phyloP scores from a whole-genome alignment of 352 stramenopile species.

The Phytophthora pseudosyringae region DNA sequence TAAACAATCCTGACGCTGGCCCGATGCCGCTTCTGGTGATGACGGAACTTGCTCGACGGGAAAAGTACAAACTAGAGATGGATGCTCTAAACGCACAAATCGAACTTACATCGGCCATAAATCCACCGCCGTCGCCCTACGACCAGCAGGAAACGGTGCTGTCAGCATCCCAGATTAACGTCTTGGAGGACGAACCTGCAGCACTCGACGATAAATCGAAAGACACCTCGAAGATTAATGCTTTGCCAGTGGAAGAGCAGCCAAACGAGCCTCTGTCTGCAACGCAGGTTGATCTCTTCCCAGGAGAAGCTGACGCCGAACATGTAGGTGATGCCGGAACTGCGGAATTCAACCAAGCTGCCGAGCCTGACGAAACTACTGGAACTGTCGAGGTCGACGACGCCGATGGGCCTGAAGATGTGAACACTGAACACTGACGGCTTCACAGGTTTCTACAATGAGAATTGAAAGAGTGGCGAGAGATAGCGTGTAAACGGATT shows the following conservation, averaged over 20 bases:
- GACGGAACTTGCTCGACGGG: slow-evolving; percentile 61
- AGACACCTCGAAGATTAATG: not conserved
- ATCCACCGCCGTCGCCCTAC: not conserved
- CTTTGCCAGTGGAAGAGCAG: not conserved
- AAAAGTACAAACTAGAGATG: slow-evolving; percentile 39
- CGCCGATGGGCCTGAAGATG: not conserved
- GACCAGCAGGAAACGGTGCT: slow-evolving; percentile 6
- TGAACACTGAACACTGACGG: not conserved
- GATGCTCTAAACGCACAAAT: slow-evolving; percentile 50
- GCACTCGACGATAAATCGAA: not conserved
- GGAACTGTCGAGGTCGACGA: not conserved
- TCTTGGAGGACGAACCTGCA: slow-evolving; percentile 21
- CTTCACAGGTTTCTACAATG: not conserved
- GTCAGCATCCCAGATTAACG: slow-evolving; percentile 26
- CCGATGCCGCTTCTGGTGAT: slow-evolving; percentile 67
- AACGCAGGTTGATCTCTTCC: not conserved
- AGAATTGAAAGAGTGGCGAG: not conserved
- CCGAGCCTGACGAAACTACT: not conserved
- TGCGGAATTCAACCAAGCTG: not conserved
- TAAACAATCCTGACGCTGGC: slow-evolving; percentile 48
- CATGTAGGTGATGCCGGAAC: not conserved
- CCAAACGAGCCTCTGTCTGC: no score
- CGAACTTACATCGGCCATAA: slow-evolving; percentile 41
- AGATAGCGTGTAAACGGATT: slow-evolving; percentile 10
- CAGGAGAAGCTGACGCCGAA: not conserved